A percentile compares a stretch with the other conserved stretches of the same genome.
Conservation (phyloP, 345 rosid species). For the Euphorbia lathyris region DNA sequence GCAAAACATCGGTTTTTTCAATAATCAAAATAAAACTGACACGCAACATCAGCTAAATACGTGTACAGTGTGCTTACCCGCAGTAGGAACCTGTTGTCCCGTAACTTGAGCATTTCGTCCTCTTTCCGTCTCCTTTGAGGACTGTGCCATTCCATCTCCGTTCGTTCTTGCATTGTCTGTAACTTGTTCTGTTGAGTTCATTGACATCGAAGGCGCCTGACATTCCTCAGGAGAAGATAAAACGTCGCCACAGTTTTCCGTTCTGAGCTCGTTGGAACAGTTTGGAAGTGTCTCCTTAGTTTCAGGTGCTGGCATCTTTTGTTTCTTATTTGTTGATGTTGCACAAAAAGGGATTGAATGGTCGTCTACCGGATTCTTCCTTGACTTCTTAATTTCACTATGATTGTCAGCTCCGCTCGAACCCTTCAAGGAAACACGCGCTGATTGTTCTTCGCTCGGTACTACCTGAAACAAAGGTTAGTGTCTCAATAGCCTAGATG, state of each 20-base stretch:
- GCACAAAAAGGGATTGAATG: too few species aligned
- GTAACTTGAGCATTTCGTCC: neutral
- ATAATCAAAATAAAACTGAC: neutral
- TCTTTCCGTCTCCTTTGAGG: neutral
- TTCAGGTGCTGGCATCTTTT: neutral
- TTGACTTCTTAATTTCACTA: neutral
- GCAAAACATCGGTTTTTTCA: neutral
- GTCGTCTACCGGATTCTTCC: conserved; percentile 1
- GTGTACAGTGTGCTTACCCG: neutral
- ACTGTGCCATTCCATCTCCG: neutral
- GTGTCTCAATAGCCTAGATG: too few species aligned
- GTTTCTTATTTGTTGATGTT: neutral
- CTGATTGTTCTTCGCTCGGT: too few species aligned
- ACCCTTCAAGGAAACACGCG: too few species aligned
- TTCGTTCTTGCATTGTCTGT: neutral
- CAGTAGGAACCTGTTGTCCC: neutral
- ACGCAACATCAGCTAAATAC: neutral
- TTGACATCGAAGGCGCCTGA: too few species aligned
- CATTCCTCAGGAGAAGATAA: neutral
- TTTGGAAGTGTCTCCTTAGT: neutral
- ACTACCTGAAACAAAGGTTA: neutral
- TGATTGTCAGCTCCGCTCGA: too few species aligned
- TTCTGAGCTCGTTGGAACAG: conserved; percentile 1
- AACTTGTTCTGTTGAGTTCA: too few species aligned
- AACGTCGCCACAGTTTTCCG: neutral